Evolutionary conservation across 352 stramenopile genomes (phyloP).

Genomic region (Globisporangium cylindrosporum): DNA sequence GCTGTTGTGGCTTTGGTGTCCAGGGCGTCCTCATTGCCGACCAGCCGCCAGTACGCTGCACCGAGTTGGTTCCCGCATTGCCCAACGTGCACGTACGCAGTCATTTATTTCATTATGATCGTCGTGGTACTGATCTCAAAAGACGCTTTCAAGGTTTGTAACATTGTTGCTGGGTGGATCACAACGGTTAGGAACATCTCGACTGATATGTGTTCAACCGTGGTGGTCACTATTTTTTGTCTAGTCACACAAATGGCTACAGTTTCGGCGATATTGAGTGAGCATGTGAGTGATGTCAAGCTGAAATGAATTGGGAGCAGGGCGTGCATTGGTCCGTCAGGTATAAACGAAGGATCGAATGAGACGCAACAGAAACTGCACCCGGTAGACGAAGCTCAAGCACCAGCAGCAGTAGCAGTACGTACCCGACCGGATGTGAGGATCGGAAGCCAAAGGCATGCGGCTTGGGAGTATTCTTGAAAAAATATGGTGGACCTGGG

Average conservation of each 20-base stretch:
- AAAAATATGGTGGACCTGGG: neutral
- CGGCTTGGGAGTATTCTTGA: neutral
- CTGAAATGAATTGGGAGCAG: neutral
- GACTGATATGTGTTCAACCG: neutral
- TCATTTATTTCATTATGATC: constrained; percentile 31
- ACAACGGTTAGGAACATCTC: neutral
- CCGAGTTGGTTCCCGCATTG: constrained; percentile 80
- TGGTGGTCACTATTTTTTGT: neutral
- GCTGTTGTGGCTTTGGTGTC: neutral
- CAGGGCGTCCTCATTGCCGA: constrained; percentile 7
- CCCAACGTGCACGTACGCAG: constrained; percentile 60
- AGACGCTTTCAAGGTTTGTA: neutral
- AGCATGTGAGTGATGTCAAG: neutral
- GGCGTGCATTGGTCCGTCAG: neutral
- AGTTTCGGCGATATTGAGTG: neutral
- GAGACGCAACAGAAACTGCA: too few species aligned
- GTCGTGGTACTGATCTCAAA: neutral
- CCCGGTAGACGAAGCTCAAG: neutral
- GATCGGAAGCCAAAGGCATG: too few species aligned
- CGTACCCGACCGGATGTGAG: neutral
- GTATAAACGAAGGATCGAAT: too few species aligned
- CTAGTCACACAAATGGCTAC: neutral
- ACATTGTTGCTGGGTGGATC: neutral
- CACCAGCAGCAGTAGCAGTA: neutral
- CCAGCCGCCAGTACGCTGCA: constrained; percentile 66